Evolutionary conservation across 2,329 filamentous ascomycete species (phyloP), one percentile per base, ranked within the genome.

Genomic region (Fusarium decemcellulare): DNA sequence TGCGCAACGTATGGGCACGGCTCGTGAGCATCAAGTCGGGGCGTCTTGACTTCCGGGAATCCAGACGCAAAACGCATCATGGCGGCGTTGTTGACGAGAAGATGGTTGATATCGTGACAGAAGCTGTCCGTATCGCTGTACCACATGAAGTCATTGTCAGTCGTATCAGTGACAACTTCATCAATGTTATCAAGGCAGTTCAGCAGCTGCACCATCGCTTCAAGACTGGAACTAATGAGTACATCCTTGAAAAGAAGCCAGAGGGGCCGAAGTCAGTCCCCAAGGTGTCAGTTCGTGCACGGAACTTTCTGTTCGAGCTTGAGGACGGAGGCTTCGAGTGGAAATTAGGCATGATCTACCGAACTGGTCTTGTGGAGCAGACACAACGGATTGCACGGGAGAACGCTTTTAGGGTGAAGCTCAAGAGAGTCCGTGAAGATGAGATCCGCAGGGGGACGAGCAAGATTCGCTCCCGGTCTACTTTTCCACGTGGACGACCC

Each of bases 291-390:
- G 71, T 99, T 10, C 90, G 94, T 54, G 92, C 92, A 58, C 92
- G 93, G 73, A 93, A 92, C 6, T 85, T 99, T 27, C 82, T 97
- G 3, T 95, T 99, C 63, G 95, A 98, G 76, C 85, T 99, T 37
- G 96, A 99, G 80, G 96, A 99, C 77, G 95, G 96, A 52, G 92
- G 93, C 0, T 99, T 99, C 75, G 96, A 99, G 78, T 99, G 95
- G 93, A 98, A 98, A 77, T 84, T 99, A 10, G 94, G 95, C 15
- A 91, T 94, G 76, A 99, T 99, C 54, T 99, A 98, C 78, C 91
- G 95, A 34, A 90, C 93, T 47, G 96, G 97, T 1, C 86, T 95
- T 18, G 84, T 95, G 59, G 96, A 99, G 79, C 95, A 98, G 79
- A 91, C 92, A 77, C 96, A 98, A 79, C 89, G 96, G 18, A 83